phyloP scores from a whole-genome alignment of 2,329 filamentous ascomycete species.

The Calonectria henricotiae region DNA sequence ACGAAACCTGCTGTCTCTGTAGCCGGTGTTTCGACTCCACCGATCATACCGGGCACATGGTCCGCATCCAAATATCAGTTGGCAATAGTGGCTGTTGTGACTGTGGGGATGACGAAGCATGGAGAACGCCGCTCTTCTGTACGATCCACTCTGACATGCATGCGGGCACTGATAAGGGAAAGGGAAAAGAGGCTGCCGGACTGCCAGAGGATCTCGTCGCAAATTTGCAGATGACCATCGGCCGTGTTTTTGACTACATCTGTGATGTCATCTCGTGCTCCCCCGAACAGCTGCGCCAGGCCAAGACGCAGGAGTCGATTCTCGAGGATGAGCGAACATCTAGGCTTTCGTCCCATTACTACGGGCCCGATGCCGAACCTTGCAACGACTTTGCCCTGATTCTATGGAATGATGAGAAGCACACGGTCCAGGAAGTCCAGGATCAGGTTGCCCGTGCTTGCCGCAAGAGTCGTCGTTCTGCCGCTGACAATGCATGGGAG shows the following conservation, averaged over 20 bases:
- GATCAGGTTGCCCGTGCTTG: slow-evolving; percentile 94
- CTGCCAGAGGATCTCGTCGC: slow-evolving; percentile 84
- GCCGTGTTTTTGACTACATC: slow-evolving; percentile 90
- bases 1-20: slow-evolving; percentile 96
- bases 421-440: slow-evolving; percentile 92
- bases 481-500: slow-evolving; percentile 84
- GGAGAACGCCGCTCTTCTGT: slow-evolving; percentile 89
- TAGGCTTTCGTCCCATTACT: slow-evolving; percentile 78
- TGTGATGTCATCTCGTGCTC: slow-evolving; percentile 99
- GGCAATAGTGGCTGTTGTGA: slow-evolving; percentile 98
- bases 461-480: slow-evolving; percentile 79
- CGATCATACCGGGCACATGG: slow-evolving; percentile 93
- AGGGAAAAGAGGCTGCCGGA: slow-evolving; percentile 72
- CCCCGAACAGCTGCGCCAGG: slow-evolving; percentile 91
- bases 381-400: slow-evolving; percentile 83
- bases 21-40: slow-evolving; percentile 95
- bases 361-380: slow-evolving; percentile 72
- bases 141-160: slow-evolving; percentile 86
- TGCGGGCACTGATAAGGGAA: slow-evolving; percentile 70
- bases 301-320: slow-evolving; percentile 88
- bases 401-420: slow-evolving; percentile 99
- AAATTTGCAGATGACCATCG: slow-evolving; percentile 88
- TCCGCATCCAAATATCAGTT: slow-evolving; percentile 88
- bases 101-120: slow-evolving; percentile 96
- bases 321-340: slow-evolving; percentile 86